A percentile compares a stretch with the other conserved stretches of the same genome.
phyloP scores from a whole-genome alignment of 331 rosid genomes.

The Malus hybrid region DNA sequence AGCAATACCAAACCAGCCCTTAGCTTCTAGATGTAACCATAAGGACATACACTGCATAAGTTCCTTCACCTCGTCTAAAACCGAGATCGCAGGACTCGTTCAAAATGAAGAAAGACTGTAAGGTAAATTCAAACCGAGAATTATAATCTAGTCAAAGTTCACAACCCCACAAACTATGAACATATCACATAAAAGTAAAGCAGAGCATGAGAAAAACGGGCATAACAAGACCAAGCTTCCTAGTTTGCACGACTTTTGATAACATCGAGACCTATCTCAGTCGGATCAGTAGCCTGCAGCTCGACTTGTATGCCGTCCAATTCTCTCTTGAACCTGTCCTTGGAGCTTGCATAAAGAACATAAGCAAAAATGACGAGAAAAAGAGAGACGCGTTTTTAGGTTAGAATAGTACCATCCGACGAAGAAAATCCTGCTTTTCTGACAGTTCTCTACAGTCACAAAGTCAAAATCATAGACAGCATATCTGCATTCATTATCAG shows the following conservation, averaged over 20 bases:
- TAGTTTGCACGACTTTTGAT: constrained; percentile 56
- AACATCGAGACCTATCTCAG: constrained; percentile 86
- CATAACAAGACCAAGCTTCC: constrained; percentile 3
- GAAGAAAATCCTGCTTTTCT: constrained; percentile 47
- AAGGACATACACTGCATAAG: not conserved
- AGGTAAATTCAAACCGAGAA: constrained; percentile 19
- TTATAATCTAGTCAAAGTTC: constrained; percentile 13
- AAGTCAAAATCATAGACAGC: constrained; percentile 43
- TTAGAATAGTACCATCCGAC: constrained; percentile 31
- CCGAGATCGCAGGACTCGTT: no score
- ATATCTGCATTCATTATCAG: constrained; percentile 46
- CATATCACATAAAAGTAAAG: constrained; percentile 8
- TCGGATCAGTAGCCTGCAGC: constrained; percentile 91
- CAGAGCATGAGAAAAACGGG: not conserved
- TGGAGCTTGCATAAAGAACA: constrained; percentile 65
- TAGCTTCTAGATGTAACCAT: not conserved
- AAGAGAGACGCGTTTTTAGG: not conserved
- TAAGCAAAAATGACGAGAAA: not conserved
- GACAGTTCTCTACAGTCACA: constrained; percentile 45
- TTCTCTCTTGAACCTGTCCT: constrained; percentile 84
- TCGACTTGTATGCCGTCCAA: constrained; percentile 79
- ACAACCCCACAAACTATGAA: constrained; percentile 23
- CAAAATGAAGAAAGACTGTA: not conserved
- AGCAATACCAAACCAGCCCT: no score
- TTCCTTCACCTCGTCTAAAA: constrained; percentile 2